These are phyloP conservation scores for Yarrowia sp. DNA, from an alignment of 805 yeast species.

Conservation along the genomic window DNA sequence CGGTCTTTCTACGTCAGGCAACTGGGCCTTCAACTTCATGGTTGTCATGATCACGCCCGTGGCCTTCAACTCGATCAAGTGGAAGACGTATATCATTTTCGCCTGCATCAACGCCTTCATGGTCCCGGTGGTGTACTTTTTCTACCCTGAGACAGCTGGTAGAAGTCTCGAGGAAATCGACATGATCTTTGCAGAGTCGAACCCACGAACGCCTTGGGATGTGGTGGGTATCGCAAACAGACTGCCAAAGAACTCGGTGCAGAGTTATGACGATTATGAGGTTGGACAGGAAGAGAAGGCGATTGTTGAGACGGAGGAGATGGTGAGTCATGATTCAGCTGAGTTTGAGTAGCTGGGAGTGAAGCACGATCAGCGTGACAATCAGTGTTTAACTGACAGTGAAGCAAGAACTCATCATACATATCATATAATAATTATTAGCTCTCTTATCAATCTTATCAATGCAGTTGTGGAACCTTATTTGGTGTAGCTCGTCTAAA, in stretches of 20 bases:
- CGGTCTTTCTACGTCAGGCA: conserved; percentile 23
- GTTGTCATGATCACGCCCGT: conserved; percentile 31
- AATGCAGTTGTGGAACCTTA: too few relatives aligned
- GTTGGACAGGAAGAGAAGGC: conserved; percentile 1
- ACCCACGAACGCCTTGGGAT: conserved; percentile 55
- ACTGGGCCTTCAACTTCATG: conserved; percentile 33
- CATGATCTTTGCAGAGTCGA: conserved; percentile 41
- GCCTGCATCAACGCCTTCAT: conserved; percentile 35
- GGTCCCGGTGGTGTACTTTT: conserved; percentile 31
- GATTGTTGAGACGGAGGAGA: neutral
- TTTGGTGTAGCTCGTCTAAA: too few relatives aligned
- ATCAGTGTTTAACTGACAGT: too few relatives aligned
- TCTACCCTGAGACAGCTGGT: conserved; percentile 32
- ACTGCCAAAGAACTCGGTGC: conserved; percentile 44
- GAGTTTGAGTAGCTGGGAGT: neutral
- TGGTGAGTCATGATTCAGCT: neutral
- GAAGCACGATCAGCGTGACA: too few relatives aligned
- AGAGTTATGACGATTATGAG: neutral
- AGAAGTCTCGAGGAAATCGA: conserved; percentile 29
- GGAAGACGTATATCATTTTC: conserved; percentile 26
- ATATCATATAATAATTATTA: too few relatives aligned
- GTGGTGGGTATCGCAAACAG: conserved; percentile 52
- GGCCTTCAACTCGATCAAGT: conserved; percentile 34
- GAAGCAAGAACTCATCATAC: too few relatives aligned
- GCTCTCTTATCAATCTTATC: too few relatives aligned